Evolutionary conservation across 345 rosid species (phyloP).

Genomic region (Cardamine chenopodiifolia): DNA sequence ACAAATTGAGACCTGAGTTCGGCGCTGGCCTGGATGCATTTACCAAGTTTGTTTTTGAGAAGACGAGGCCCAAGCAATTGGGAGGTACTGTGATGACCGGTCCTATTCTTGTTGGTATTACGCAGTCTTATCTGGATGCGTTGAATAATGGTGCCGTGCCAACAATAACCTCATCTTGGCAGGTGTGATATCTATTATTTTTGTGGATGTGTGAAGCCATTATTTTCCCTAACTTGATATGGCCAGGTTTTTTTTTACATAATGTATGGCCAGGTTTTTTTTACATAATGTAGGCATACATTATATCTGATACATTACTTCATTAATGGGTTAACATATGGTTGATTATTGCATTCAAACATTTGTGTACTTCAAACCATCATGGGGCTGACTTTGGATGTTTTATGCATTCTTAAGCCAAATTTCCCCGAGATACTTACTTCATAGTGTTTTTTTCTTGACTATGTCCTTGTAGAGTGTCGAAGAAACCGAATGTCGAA

Average conservation of each 20-base stretch:
- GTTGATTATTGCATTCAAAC: not conserved
- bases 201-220: not conserved
- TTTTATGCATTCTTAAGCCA: conserved; percentile 10
- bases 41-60: conserved; percentile 95
- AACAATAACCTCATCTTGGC: conserved; percentile 97
- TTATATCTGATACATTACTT: not conserved
- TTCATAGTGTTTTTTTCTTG: not conserved
- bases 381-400: not conserved
- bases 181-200: conserved; percentile 57
- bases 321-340: not conserved
- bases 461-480: conserved; percentile 67
- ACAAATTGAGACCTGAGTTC: conserved; percentile 79
- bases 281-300: not conserved
- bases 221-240: not conserved
- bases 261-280: not conserved
- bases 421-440: not conserved
- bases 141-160: conserved; percentile 98
- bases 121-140: conserved; percentile 89
- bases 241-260: not conserved
- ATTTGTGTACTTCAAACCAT: not conserved
- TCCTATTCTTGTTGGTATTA: conserved; percentile 88
- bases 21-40: conserved; percentile 87
- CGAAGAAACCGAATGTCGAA: conserved; percentile 96
- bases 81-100: conserved; percentile 93
- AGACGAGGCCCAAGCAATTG: conserved; percentile 93